Conservation (phyloP, 768 basidiomycete species). For the Neoboletus brunneissimus region DNA sequence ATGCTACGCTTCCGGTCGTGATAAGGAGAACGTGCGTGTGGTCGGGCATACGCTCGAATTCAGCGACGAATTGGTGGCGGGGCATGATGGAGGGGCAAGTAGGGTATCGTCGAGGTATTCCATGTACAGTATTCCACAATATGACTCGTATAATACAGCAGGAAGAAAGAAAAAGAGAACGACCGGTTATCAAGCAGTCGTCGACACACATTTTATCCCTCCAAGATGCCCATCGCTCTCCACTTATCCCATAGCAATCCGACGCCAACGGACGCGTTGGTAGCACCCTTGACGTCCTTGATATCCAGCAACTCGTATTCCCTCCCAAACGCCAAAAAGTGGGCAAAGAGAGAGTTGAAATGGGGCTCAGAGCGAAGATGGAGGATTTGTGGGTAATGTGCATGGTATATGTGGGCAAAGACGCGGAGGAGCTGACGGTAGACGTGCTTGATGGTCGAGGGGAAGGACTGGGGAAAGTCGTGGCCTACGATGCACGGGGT, state of each 20-base stretch:
- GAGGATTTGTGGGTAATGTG: slow-evolving; percentile 87
- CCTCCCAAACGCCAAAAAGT: slow-evolving; percentile 93
- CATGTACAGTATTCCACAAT: background rate
- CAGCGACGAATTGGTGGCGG: slow-evolving; percentile 26
- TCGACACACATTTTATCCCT: slow-evolving; percentile 29
- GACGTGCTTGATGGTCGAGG: slow-evolving; percentile 86
- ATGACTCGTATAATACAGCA: slow-evolving; percentile 15
- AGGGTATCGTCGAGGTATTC: background rate
- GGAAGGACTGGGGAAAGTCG: slow-evolving; percentile 84
- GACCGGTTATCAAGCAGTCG: background rate
- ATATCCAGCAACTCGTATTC: slow-evolving; percentile 91
- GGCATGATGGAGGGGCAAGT: no score
- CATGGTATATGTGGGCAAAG: slow-evolving; percentile 96
- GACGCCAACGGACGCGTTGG: slow-evolving; percentile 61
- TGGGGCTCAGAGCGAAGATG: slow-evolving; percentile 93
- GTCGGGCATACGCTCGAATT: slow-evolving; percentile 25
- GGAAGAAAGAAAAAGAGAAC: background rate
- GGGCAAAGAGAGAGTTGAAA: slow-evolving; percentile 96
- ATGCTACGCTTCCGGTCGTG: slow-evolving; percentile 93
- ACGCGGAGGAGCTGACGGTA: slow-evolving; percentile 96
- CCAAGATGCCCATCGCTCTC: slow-evolving; percentile 81
- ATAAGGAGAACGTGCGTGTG: slow-evolving; percentile 71
- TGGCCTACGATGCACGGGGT: slow-evolving; percentile 53
- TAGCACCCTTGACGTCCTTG: slow-evolving; percentile 78
- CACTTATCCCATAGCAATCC: slow-evolving; percentile 86